phyloP scores from a whole-genome alignment of 192 early-diverging fungal genomes.

The Backusella psychrophila region DNA sequence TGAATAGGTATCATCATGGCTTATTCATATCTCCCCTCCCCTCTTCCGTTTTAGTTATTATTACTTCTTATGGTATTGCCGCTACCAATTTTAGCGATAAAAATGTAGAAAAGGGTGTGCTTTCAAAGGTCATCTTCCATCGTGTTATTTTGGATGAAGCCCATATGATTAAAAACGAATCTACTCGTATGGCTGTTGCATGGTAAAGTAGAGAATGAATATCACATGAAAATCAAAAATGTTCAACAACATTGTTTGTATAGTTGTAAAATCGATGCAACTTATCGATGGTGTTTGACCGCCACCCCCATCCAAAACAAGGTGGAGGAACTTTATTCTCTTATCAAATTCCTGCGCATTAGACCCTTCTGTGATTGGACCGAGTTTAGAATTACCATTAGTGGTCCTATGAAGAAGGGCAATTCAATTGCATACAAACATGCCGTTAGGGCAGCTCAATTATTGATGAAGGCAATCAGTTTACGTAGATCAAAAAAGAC shows the following conservation, averaged over 20 bases:
- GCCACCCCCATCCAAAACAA: constrained; percentile 62
- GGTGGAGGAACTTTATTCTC: constrained; percentile 60
- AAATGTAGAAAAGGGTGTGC: constrained; percentile 12
- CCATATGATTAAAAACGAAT: constrained; percentile 56
- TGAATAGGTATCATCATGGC: neutral
- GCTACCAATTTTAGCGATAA: constrained; percentile 19
- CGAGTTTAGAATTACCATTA: constrained; percentile 48
- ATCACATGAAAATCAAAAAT: no score
- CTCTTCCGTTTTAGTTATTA: constrained; percentile 38
- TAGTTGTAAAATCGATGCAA: constrained; percentile 40
- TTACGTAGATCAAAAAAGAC: constrained; percentile 67
- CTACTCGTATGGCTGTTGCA: constrained; percentile 40
- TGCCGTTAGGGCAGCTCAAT: constrained; percentile 54
- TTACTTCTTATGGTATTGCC: constrained; percentile 45
- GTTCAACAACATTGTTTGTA: neutral
- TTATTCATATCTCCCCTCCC: neutral
- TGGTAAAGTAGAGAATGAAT: constrained; percentile 19
- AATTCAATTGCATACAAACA: neutral
- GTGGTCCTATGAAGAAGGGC: constrained; percentile 32
- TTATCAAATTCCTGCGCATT: constrained; percentile 64
- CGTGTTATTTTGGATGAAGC: constrained; percentile 59
- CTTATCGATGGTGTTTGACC: constrained; percentile 64
- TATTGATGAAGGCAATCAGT: constrained; percentile 50
- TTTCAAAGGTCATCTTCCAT: constrained; percentile 36
- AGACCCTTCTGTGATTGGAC: constrained; percentile 53